Conservation (phyloP, 108 stramenopile species). For the Skeletonema marinoi region DNA sequence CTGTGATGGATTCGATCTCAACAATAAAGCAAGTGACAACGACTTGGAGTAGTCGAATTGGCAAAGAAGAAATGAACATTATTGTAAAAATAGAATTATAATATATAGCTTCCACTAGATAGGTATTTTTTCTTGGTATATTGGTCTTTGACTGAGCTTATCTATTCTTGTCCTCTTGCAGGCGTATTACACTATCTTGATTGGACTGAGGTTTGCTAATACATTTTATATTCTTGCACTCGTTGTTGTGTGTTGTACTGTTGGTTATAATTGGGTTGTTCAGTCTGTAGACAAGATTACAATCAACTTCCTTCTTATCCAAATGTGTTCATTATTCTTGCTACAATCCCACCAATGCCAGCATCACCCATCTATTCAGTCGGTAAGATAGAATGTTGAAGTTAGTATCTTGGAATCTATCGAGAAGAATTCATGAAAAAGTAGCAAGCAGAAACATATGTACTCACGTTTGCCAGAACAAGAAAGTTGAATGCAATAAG, state of each 20-base stretch:
- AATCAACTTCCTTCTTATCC: neutral
- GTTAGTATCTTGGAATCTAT: neutral
- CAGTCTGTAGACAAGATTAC: neutral
- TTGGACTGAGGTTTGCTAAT: neutral
- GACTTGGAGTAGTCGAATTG: neutral
- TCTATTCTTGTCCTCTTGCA: too few relatives aligned
- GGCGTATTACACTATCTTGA: too few relatives aligned
- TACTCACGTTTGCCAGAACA: slow-evolving; percentile 72
- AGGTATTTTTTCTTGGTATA: neutral
- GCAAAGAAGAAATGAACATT: neutral
- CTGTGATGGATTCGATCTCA: neutral
- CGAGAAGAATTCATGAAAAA: neutral
- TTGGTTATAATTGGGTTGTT: neutral
- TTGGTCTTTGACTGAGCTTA: neutral
- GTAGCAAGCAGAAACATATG: neutral
- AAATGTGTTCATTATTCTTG: slow-evolving; percentile 76
- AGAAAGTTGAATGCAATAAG: slow-evolving; percentile 89
- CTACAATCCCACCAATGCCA: slow-evolving; percentile 78
- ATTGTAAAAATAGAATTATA: neutral
- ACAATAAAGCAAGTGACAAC: neutral
- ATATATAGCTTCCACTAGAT: neutral
- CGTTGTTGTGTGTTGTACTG: neutral
- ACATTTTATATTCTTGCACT: neutral
- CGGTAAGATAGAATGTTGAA: slow-evolving; percentile 1
- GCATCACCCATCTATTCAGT: slow-evolving; percentile 69